A percentile compares a stretch with the other conserved stretches of the same genome.
These are phyloP conservation scores for Albophoma yamanashiensis DNA, from an alignment of 2,329 filamentous ascomycete species.

Conservation along the genomic window DNA sequence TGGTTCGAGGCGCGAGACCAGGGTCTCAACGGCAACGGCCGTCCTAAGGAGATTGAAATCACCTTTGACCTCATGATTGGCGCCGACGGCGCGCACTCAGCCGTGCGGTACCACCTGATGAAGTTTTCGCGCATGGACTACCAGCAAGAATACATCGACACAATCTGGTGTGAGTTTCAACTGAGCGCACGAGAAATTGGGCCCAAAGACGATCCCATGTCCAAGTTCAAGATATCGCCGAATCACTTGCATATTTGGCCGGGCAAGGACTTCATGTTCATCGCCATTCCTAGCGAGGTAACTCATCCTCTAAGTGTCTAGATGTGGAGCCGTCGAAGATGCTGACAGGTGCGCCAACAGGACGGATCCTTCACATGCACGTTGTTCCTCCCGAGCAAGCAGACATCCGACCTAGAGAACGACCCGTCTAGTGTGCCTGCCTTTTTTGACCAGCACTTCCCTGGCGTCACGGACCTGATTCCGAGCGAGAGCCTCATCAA, in stretches of 20 bases:
- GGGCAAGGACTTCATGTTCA: conserved; percentile 92
- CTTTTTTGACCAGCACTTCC: conserved; percentile 80
- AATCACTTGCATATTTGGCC: conserved; percentile 98
- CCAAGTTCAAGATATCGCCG: conserved; percentile 68
- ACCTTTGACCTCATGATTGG: conserved; percentile 90
- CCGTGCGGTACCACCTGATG: conserved; percentile 88
- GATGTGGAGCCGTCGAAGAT: conserved; percentile 11
- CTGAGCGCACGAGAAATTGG: conserved; percentile 45
- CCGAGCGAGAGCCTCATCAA: conserved; percentile 53
- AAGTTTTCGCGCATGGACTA: conserved; percentile 88
- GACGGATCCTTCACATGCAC: conserved; percentile 94
- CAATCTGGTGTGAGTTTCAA: conserved; percentile 92
- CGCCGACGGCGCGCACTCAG: conserved; percentile 89
- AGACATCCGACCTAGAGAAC: conserved; percentile 59
- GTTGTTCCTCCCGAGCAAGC: conserved; percentile 67
- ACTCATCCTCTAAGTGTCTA: background rate
- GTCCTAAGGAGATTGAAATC: conserved; percentile 66
- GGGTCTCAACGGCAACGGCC: conserved; percentile 25
- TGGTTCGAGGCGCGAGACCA: conserved; percentile 65
- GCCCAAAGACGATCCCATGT: conserved; percentile 17
- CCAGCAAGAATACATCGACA: conserved; percentile 89
- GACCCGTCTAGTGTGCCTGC: conserved; percentile 46
- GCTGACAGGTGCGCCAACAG: conserved; percentile 22
- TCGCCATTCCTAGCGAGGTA: conserved; percentile 72
- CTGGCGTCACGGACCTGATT: conserved; percentile 69